phyloP scores from a whole-genome alignment of 495 filamentous ascomycete species.

The Trichocladium antarcticum region DNA sequence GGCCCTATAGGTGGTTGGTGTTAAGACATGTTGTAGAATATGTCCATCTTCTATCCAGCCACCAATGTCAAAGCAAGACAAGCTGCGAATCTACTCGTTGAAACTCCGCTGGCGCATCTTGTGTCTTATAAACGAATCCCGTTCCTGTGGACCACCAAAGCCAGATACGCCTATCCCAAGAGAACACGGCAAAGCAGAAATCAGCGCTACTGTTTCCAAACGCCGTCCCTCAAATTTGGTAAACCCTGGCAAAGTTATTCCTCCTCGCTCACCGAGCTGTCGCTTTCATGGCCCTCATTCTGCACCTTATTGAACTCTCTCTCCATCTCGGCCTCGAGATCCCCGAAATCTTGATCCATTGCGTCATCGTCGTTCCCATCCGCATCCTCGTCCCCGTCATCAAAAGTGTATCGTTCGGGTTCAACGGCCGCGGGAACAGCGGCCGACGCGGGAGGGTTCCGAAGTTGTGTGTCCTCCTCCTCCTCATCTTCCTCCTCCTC shows the following conservation, averaged over 20 bases:
- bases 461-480: not conserved
- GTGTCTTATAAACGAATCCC: not conserved
- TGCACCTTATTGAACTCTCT: constrained; percentile 23
- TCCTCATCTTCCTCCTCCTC: constrained; percentile 12
- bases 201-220: not conserved
- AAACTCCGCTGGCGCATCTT: not conserved
- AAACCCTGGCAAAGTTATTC: constrained; percentile 7
- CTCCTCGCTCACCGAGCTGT: constrained; percentile 26
- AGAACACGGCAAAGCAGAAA: not conserved
- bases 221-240: not conserved
- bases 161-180: not conserved
- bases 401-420: constrained; percentile 11
- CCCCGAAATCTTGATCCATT: constrained; percentile 6
- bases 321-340: constrained; percentile 33
- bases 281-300: constrained; percentile 18
- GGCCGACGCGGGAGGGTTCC: not conserved
- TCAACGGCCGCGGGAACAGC: not conserved
- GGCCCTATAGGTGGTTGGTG: too few species aligned
- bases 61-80: too few species aligned
- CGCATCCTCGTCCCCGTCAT: constrained; percentile 20
- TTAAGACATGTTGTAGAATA: too few species aligned
- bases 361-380: constrained; percentile 5
- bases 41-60: too few species aligned
- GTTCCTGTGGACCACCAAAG: not conserved
- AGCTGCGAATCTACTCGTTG: too few species aligned